phyloP scores from a whole-genome alignment of 352 stramenopile species.

The Phytopythium mirpurense region DNA sequence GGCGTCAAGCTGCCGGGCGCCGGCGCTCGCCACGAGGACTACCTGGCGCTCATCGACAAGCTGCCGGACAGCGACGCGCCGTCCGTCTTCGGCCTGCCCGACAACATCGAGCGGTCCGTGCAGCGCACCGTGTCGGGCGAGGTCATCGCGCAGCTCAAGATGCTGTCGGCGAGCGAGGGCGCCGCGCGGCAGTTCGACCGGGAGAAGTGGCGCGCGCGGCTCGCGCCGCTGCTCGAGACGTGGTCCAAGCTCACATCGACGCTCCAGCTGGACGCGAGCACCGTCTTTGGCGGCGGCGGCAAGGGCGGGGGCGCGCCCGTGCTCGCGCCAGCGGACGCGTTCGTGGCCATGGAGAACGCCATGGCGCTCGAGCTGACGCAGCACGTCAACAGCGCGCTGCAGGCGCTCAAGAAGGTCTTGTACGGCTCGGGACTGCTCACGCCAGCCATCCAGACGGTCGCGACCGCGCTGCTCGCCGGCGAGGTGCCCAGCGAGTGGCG shows the following conservation, averaged over 20 bases:
- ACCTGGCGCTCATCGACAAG: constrained; percentile 61
- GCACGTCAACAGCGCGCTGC: constrained; percentile 68
- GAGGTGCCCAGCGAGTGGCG: constrained; percentile 77
- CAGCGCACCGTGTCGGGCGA: constrained; percentile 83
- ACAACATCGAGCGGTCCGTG: constrained; percentile 94
- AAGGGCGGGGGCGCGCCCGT: constrained; percentile 34
- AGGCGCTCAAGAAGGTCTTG: constrained; percentile 85
- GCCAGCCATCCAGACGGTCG: constrained; percentile 80
- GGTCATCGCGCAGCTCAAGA: constrained; percentile 86
- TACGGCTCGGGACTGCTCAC: constrained; percentile 90
- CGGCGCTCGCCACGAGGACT: constrained; percentile 58
- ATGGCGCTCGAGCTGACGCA: constrained; percentile 66
- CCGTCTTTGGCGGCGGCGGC: constrained; percentile 9
- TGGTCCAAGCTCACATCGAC: constrained; percentile 82
- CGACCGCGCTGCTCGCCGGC: constrained; percentile 65
- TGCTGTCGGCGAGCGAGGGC: constrained; percentile 65
- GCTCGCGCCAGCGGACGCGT: constrained; percentile 82
- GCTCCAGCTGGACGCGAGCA: constrained; percentile 38
- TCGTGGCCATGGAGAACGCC: constrained; percentile 89
- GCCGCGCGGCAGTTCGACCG: constrained; percentile 82
- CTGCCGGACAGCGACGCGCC: constrained; percentile 74
- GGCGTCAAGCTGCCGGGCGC: constrained; percentile 58
- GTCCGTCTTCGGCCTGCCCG: constrained; percentile 86
- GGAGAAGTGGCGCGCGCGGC: constrained; percentile 86
- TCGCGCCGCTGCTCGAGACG: constrained; percentile 86